phyloP scores from a whole-genome alignment of 352 stramenopile species.

The Phytophthora agathidicida region DNA sequence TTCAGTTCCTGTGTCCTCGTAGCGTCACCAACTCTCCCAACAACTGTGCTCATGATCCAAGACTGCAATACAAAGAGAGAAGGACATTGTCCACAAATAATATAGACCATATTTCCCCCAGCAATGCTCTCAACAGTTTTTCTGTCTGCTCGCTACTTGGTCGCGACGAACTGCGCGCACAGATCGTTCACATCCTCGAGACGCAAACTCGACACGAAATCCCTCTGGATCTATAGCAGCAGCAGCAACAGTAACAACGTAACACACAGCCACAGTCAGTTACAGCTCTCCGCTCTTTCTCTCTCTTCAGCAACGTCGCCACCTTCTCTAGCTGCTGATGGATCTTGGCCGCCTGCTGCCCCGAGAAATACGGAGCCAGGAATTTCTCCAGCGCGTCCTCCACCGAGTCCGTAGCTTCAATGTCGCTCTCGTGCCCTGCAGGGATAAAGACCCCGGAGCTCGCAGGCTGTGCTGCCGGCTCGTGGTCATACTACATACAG shows the following conservation, averaged over 20 bases:
- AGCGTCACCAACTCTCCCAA: constrained; percentile 52
- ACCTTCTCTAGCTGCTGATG: constrained; percentile 72
- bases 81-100: constrained; percentile 4
- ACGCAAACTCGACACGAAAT: constrained; percentile 64
- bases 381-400: constrained; percentile 67
- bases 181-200: constrained; percentile 78
- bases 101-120: constrained; percentile 21
- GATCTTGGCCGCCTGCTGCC: constrained; percentile 61
- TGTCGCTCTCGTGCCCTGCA: constrained; percentile 29
- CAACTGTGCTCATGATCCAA: constrained; percentile 13
- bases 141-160: constrained; percentile 22
- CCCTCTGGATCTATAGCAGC: constrained; percentile 40
- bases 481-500: constrained; percentile 39
- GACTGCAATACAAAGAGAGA: neutral
- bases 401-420: constrained; percentile 47
- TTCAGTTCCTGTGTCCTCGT: neutral
- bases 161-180: constrained; percentile 64
- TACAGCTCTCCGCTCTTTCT: neutral
- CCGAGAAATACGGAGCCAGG: constrained; percentile 65
- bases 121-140: constrained; percentile 1
- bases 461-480: constrained; percentile 3
- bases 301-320: neutral
- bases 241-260: constrained; percentile 6
- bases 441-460: constrained; percentile 36
- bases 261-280: neutral